A percentile compares a stretch with the other conserved stretches of the same genome.
Conservation (phyloP, 148 eudicot species). For the Spergularia bocconei region DNA sequence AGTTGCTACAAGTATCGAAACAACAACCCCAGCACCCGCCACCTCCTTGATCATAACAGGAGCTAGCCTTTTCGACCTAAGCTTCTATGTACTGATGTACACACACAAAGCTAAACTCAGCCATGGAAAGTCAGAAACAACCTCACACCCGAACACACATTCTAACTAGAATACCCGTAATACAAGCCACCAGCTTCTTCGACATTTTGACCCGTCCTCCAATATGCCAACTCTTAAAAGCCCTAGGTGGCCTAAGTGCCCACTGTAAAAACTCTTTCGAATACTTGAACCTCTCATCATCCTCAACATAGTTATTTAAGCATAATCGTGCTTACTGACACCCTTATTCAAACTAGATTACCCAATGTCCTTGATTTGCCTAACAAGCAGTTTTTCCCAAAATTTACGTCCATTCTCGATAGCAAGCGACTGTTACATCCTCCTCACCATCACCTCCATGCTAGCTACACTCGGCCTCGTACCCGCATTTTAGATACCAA, state of each 20-base stretch:
- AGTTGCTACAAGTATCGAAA: slow-evolving; percentile 78
- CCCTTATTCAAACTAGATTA: slow-evolving; percentile 63
- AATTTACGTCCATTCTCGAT: slow-evolving; percentile 25
- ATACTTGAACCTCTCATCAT: slow-evolving; percentile 89
- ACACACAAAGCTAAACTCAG: slow-evolving; percentile 83
- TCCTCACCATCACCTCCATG: too few species aligned
- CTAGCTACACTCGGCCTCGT: slow-evolving; percentile 23
- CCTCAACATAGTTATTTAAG: slow-evolving; percentile 80
- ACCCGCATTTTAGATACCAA: slow-evolving; percentile 20
- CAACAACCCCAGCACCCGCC: slow-evolving; percentile 74
- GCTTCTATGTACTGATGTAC: slow-evolving; percentile 57
- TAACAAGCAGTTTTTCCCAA: slow-evolving; percentile 82
- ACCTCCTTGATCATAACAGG: slow-evolving; percentile 95
- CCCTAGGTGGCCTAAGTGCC: slow-evolving; percentile 88
- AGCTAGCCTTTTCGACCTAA: slow-evolving; percentile 79
- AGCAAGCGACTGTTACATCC: too few species aligned
- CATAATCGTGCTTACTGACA: slow-evolving; percentile 59
- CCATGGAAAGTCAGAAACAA: slow-evolving; percentile 49
- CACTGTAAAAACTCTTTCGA: slow-evolving; percentile 78
- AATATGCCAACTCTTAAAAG: slow-evolving; percentile 81
- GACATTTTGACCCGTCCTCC: slow-evolving; percentile 75
- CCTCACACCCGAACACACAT: slow-evolving; percentile 51
- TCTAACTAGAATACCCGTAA: slow-evolving; percentile 81
- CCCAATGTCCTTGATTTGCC: slow-evolving; percentile 65
- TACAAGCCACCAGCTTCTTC: slow-evolving; percentile 78